phyloP scores from a whole-genome alignment of 2,329 filamentous ascomycete species.

The Fusarium globosum region DNA sequence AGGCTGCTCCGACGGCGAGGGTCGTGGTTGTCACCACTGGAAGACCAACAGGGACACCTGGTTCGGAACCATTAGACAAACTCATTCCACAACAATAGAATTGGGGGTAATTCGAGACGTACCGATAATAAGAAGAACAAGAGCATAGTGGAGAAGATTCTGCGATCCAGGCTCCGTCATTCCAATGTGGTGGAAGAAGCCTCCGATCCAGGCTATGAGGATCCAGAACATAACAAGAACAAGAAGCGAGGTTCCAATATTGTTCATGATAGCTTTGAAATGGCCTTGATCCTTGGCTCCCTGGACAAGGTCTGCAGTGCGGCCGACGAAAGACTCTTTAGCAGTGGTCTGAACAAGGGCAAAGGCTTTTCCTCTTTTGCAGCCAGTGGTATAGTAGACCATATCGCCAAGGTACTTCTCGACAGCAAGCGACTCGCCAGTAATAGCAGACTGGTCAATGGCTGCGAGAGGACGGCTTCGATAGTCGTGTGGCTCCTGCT shows the following conservation, averaged over 20 bases:
- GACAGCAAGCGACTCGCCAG: slow-evolving; percentile 26
- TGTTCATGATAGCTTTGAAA: slow-evolving; percentile 34
- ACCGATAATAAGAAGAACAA: slow-evolving; percentile 33
- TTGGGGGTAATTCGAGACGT: neutral
- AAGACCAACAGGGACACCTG: slow-evolving; percentile 21
- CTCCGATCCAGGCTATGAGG: slow-evolving; percentile 20
- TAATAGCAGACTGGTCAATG: slow-evolving; percentile 30
- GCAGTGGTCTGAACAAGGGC: slow-evolving; percentile 14
- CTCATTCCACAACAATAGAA: accelerated
- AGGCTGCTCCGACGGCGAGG: slow-evolving; percentile 25
- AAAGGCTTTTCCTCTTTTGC: slow-evolving; percentile 27
- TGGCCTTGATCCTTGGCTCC: slow-evolving; percentile 33
- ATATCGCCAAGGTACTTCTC: slow-evolving; percentile 27
- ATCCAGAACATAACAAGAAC: slow-evolving; percentile 34
- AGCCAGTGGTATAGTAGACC: slow-evolving; percentile 32
- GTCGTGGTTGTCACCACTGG: slow-evolving; percentile 32
- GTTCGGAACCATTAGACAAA: neutral
- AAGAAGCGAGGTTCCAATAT: slow-evolving; percentile 22
- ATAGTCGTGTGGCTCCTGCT: slow-evolving; percentile 3
- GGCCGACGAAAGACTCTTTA: slow-evolving; percentile 27
- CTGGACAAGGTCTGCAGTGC: slow-evolving; percentile 27
- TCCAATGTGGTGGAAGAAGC: slow-evolving; percentile 25
- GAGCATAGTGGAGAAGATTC: slow-evolving; percentile 25
- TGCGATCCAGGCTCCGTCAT: slow-evolving; percentile 21
- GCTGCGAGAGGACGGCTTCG: slow-evolving; percentile 23